Percentiles rank a stretch among this genome's conserved stretches.
Conservation (phyloP, 164 flowering plant species). For the Piper betle region DNA sequence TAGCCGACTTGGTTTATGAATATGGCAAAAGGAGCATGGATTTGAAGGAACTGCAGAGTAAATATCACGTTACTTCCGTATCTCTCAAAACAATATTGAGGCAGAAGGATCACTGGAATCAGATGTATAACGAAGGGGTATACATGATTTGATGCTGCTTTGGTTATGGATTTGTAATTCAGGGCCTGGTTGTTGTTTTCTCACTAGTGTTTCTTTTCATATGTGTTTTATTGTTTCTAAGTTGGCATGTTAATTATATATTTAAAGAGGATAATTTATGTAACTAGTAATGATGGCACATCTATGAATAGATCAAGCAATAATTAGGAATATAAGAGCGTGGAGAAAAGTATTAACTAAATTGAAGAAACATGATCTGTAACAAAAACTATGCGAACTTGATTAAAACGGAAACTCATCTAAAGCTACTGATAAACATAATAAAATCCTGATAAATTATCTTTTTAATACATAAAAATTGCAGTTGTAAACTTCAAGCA, state of each 20-base stretch:
- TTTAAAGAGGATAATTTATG: neutral
- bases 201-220: neutral
- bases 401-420: too few relatives aligned
- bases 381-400: too few relatives aligned
- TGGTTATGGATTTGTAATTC: neutral
- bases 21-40: slow-evolving; percentile 51
- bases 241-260: neutral
- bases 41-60: slow-evolving; percentile 43
- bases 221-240: neutral
- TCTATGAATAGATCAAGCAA: too few relatives aligned
- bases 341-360: too few relatives aligned
- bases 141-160: too few relatives aligned
- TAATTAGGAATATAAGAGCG: too few relatives aligned
- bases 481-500: too few relatives aligned
- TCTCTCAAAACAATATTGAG: neutral
- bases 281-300: neutral
- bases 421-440: too few relatives aligned
- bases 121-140: neutral
- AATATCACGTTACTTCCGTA: slow-evolving; percentile 25
- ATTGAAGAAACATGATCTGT: too few relatives aligned
- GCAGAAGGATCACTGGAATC: neutral
- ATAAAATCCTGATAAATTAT: too few relatives aligned
- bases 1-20: slow-evolving; percentile 42
- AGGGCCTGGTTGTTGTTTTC: neutral
- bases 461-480: too few relatives aligned